Conservation (phyloP, 2,329 filamentous ascomycete genomes). For the Pseudogymnoascus sp. region DNA sequence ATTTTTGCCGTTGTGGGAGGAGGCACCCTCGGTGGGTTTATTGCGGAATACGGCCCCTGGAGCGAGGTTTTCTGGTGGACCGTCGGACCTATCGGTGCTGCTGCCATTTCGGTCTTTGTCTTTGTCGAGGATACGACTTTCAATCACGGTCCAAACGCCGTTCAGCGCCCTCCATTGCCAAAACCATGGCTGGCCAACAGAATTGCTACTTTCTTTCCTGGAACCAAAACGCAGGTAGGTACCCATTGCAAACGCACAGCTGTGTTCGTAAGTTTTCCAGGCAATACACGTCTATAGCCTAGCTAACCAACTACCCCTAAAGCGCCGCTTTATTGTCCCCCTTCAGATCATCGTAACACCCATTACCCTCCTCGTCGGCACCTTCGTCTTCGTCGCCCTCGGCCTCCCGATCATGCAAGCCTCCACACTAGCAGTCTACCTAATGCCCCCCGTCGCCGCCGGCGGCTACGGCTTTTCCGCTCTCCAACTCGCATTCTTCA, state of each 20-base stretch:
- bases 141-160: slow-evolving; percentile 22
- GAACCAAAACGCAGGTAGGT: slow-evolving; percentile 10
- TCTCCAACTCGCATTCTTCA: slow-evolving; percentile 32
- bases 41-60: slow-evolving; percentile 30
- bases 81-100: slow-evolving; percentile 29
- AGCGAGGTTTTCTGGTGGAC: slow-evolving; percentile 37
- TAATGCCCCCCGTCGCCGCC: slow-evolving; percentile 29
- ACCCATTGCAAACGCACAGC: not conserved
- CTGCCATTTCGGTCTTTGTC: slow-evolving; percentile 29
- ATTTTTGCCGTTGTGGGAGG: slow-evolving; percentile 31
- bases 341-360: slow-evolving; percentile 17
- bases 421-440: slow-evolving; percentile 24
- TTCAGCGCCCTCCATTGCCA: slow-evolving; percentile 16
- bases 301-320: not conserved
- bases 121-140: slow-evolving; percentile 35
- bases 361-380: slow-evolving; percentile 31
- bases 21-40: slow-evolving; percentile 34
- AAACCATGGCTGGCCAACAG: slow-evolving; percentile 22
- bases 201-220: slow-evolving; percentile 27
- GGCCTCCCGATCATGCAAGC: slow-evolving; percentile 22
- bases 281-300: not conserved
- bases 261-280: not conserved
- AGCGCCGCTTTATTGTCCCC: slow-evolving; percentile 20
- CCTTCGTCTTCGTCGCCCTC: slow-evolving; percentile 24
- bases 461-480: slow-evolving; percentile 37